Evolutionary conservation across 305 asterid species (phyloP), one percentile per base, ranked within the genome.

Genomic region (Striga hermonthica): DNA sequence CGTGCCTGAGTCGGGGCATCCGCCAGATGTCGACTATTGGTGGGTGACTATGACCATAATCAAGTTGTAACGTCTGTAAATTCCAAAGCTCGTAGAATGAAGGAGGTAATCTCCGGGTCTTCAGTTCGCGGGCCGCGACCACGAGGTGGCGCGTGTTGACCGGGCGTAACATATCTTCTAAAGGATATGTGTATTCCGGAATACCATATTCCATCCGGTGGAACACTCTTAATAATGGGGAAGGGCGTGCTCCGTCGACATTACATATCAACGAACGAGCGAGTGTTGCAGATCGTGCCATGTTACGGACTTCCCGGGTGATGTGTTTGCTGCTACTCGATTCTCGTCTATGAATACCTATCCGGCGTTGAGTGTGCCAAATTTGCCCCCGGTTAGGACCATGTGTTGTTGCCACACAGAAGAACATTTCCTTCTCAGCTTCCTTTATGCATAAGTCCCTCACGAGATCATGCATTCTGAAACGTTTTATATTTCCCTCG

Each of bases 391-490:
- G 3, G 47, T 41, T 5, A 41, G 10, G 3, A 41, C 3, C 10
- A 41, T 41, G 47, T 41, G 7, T 4, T 41, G 10, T 5, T 41
- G 9, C 10, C 3, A 41, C 10, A 41, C 47, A 41, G 10, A 41
- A 10, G 10, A 41, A 41, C 47, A 1, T 39, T 5, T 39, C 8
- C 9, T 41, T 5, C 10, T 3, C 10, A 41, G 47, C 7, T 41
- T 41, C 9, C 10, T 10, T 41, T 41, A 41, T 10, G 9, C 47
- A 41, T 41, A 41, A 10, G 9, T 39, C 44, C 8, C 6, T 8
- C 13, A 68, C 36, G 41, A 68, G 65, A 68, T 59, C 72, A 37
- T 47, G 53, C 4, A 47, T 47, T 11, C 10, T 41, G 47, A 41
- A 41, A 10, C 6, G 10, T 41, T 41, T 41, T 41, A 41, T 7